Conservation (phyloP, 371 early-diverging fungal genomes). For the Funneliformis caledonium region DNA sequence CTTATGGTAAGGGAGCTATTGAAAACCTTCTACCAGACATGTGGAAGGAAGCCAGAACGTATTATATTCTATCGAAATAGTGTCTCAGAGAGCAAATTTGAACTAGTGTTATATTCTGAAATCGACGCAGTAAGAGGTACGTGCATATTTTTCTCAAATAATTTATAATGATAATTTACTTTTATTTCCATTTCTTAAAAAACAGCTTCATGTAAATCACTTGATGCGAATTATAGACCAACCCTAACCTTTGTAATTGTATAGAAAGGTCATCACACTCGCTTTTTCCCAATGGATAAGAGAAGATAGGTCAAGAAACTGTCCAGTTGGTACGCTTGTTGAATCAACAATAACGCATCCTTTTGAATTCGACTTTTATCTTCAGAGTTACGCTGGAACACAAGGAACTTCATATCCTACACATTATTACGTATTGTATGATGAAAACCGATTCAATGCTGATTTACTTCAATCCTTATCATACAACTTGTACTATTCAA, state of each 20-base stretch:
- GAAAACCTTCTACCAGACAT: slow-evolving; percentile 69
- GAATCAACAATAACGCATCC: slow-evolving; percentile 81
- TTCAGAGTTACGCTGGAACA: slow-evolving; percentile 79
- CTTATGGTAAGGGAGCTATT: slow-evolving; percentile 84
- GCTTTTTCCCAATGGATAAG: slow-evolving; percentile 85
- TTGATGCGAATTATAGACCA: slow-evolving; percentile 77
- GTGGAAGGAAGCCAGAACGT: slow-evolving; percentile 74
- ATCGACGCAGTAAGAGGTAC: slow-evolving; percentile 9
- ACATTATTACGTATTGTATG: slow-evolving; percentile 80
- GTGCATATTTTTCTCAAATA: neutral
- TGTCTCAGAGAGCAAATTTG: slow-evolving; percentile 92
- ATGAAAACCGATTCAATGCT: slow-evolving; percentile 74
- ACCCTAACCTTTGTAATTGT: slow-evolving; percentile 90
- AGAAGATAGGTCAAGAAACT: slow-evolving; percentile 70
- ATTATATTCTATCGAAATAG: slow-evolving; percentile 95
- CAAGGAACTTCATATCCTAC: slow-evolving; percentile 85
- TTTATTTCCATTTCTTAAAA: neutral
- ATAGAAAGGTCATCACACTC: slow-evolving; percentile 94
- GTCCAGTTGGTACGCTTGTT: slow-evolving; percentile 87
- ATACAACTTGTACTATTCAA: slow-evolving; percentile 81
- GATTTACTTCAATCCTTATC: slow-evolving; percentile 77
- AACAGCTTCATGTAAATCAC: slow-evolving; percentile 66
- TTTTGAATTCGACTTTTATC: slow-evolving; percentile 90
- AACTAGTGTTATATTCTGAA: slow-evolving; percentile 64
- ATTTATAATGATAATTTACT: neutral